Evolutionary conservation across 2,329 filamentous ascomycete species (phyloP).

Genomic region (Fusarium goolgardi): DNA sequence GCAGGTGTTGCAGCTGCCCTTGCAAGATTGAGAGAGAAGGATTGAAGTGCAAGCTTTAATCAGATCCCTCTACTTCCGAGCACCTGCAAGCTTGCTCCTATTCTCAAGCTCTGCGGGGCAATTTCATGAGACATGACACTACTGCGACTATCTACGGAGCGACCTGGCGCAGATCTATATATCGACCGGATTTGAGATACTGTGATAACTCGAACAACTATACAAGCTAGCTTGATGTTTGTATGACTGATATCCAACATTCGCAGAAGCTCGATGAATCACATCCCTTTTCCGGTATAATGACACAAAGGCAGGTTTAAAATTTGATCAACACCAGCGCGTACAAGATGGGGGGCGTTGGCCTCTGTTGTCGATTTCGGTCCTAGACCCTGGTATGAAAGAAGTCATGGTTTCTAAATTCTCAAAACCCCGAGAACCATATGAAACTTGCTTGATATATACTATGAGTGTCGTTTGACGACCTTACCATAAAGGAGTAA

Average conservation of each 20-base stretch:
- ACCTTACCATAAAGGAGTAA: not conserved
- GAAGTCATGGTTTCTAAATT: not conserved
- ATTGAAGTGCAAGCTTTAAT: conserved; percentile 25
- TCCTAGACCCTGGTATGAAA: not conserved
- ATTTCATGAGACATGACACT: no score
- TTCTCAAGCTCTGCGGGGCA: no score
- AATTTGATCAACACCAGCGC: no score
- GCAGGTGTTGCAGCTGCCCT: conserved; percentile 71
- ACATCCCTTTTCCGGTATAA: not conserved
- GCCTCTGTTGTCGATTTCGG: not conserved
- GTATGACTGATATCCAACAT: not conserved
- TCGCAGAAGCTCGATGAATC: no score
- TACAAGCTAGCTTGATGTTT: not conserved
- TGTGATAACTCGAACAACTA: not conserved
- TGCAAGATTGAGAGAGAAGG: conserved; percentile 64
- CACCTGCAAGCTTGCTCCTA: no score
- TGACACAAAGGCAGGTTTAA: not conserved
- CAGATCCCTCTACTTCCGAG: not conserved
- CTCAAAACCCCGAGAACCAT: not conserved
- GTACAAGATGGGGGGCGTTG: not conserved
- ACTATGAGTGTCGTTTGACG: no score
- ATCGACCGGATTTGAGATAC: no score
- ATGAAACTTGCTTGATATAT: no score
- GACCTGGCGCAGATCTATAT: not conserved
- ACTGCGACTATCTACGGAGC: not conserved